phyloP scores from a whole-genome alignment of 1,139 yeast species.

The Meyerozyma elateridarum region DNA sequence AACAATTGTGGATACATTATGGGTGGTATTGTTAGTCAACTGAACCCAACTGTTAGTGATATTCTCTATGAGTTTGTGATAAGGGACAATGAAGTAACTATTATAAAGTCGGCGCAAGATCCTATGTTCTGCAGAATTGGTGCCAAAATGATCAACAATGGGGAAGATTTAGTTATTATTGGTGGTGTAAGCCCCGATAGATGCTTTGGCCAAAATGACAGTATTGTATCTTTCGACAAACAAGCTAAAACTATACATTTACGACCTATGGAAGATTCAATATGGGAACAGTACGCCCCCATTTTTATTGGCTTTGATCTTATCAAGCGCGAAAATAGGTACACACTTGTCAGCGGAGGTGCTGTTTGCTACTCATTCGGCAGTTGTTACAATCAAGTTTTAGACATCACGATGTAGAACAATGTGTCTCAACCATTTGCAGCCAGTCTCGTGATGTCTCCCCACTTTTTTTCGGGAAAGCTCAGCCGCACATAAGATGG shows the following conservation, averaged over 20 bases:
- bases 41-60: slow-evolving; percentile 28
- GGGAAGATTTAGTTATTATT: slow-evolving; percentile 34
- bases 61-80: slow-evolving; percentile 30
- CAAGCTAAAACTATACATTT: slow-evolving; percentile 13
- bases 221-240: slow-evolving; percentile 34
- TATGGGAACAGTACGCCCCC: slow-evolving; percentile 42
- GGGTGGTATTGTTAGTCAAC: slow-evolving; percentile 49
- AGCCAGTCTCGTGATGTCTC: too few species aligned
- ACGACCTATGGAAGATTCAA: slow-evolving; percentile 25
- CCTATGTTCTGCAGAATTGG: slow-evolving; percentile 45
- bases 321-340: slow-evolving; percentile 16
- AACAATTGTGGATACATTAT: slow-evolving; percentile 37
- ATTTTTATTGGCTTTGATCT: slow-evolving; percentile 59
- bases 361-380: slow-evolving; percentile 86
- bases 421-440: not conserved
- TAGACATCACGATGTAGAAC: not conserved
- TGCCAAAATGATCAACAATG: slow-evolving; percentile 25
- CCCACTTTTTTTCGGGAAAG: too few species aligned
- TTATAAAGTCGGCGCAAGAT: slow-evolving; percentile 7
- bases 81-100: slow-evolving; percentile 8
- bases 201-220: slow-evolving; percentile 31
- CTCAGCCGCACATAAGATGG: too few species aligned
- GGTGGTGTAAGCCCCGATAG: slow-evolving; percentile 57
- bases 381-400: slow-evolving; percentile 49
- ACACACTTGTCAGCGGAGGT: slow-evolving; percentile 60